Evolutionary conservation across 345 rosid genomes (phyloP), one percentile per base, ranked within the genome.

Genomic region (Turnera subulata): DNA sequence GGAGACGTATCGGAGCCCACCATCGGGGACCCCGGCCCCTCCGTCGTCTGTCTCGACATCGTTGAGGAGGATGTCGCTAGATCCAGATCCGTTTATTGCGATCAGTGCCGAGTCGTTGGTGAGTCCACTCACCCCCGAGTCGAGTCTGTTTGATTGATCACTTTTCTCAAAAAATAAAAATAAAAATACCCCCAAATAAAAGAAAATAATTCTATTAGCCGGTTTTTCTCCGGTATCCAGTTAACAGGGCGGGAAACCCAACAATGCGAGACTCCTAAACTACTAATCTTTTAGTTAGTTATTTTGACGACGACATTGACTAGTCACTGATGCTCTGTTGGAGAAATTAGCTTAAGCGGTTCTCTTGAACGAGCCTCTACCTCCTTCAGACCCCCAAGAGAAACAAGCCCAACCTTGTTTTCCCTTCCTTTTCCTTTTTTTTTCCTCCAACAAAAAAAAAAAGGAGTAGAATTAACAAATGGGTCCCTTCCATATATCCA

Each of bases 51-150:
- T 24, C 61, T 85, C 40, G 83, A 82, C 60, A 58, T 82, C 4
- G 81, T 82, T n/a, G 88, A 85, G 78, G 92, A 85, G 77, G 92
- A 82, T 50, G 88, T 85, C 11, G 74, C 84, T 53, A 78, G 81
- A 75, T 80, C 92, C 59, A 75, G 88, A 78, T 82, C 88, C 58
- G 76, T 80, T 21, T 82, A 78, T 68, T 85, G 92, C 57, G 84
- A 85, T 58, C 88, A 85, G 73, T 82, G 91, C 85, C 86, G 91
- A 61, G 88, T 85, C 42, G 84, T 80, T 22, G 88, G 92, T 85
- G 80, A 82, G 88, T 80, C 61, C 59, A 55, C 72, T 56, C 72
- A 58, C 16, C 53, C 45, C 2, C 8, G 35, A 29, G 5, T 65
- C 67, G 79, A 66, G 55, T 69, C 65, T 24, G 56, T 24, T 6